Percentiles rank a stretch among this genome's conserved stretches.
Evolutionary conservation across 306 rosid species (phyloP).

Genomic region (Prunus mira): DNA sequence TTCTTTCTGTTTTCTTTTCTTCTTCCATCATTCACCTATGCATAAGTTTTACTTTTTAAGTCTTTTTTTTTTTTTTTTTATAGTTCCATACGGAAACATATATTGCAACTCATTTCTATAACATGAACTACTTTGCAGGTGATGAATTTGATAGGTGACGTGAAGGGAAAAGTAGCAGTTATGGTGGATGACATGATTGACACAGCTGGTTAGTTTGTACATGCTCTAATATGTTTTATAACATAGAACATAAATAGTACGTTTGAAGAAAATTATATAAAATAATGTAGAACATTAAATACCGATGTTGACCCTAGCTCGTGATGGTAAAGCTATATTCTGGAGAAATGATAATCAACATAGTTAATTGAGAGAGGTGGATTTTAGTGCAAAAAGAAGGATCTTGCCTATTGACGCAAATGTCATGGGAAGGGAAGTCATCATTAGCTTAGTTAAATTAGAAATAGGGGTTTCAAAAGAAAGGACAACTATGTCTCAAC

Average conservation of each 20-base stretch:
- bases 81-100: neutral
- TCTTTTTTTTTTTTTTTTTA: neutral
- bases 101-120: constrained; percentile 10
- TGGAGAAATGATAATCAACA: neutral
- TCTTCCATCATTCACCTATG: neutral
- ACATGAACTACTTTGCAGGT: constrained; percentile 48
- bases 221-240: neutral
- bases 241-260: neutral
- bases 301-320: neutral
- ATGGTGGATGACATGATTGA: constrained; percentile 99
- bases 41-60: neutral
- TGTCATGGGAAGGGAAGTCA: neutral
- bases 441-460: neutral
- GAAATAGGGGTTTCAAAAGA: neutral
- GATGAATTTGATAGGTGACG: constrained; percentile 95
- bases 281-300: neutral
- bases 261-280: neutral
- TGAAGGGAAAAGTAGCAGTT: constrained; percentile 89
- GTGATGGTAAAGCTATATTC: neutral
- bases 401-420: constrained; percentile 2
- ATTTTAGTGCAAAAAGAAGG: neutral
- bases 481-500: neutral
- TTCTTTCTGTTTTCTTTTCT: neutral
- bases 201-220: constrained; percentile 70
- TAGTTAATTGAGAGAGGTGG: too few species aligned